phyloP scores from a whole-genome alignment of 2,329 filamentous ascomycete genomes.

The Erysiphe neolycopersici region DNA sequence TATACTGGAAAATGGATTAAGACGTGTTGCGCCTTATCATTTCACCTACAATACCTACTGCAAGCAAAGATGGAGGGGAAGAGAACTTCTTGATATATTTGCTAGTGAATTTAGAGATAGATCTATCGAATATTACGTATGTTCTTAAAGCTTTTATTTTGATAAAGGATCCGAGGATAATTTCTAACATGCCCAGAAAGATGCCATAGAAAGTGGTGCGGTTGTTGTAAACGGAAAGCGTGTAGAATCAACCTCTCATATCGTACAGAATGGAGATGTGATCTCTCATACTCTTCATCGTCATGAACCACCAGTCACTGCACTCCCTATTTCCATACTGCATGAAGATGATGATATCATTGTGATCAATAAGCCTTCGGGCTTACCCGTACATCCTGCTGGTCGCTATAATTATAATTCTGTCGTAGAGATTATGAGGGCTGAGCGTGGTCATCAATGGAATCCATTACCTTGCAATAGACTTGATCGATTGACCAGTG shows the following conservation, averaged over 20 bases:
- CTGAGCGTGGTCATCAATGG: slow-evolving; percentile 33
- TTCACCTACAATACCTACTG: slow-evolving; percentile 88
- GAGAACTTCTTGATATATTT: slow-evolving; percentile 66
- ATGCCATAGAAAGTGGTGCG: slow-evolving; percentile 53
- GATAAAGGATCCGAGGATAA: not conserved
- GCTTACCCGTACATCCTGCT: slow-evolving; percentile 82
- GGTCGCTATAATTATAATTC: slow-evolving; percentile 93
- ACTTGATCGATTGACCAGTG: slow-evolving; percentile 80
- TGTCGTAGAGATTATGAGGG: slow-evolving; percentile 74
- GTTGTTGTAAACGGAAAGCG: slow-evolving; percentile 57
- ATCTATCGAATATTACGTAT: slow-evolving; percentile 59
- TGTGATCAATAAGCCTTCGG: slow-evolving; percentile 89
- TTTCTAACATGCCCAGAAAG: slow-evolving; percentile 20
- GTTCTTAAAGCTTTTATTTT: slow-evolving; percentile 8
- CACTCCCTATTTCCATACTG: slow-evolving; percentile 51
- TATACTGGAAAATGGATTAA: slow-evolving; percentile 56
- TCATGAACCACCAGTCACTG: slow-evolving; percentile 81
- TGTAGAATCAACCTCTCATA: slow-evolving; percentile 35
- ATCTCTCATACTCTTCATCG: slow-evolving; percentile 85
- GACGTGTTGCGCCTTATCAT: slow-evolving; percentile 65
- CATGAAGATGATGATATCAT: slow-evolving; percentile 85
- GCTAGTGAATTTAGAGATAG: slow-evolving; percentile 77
- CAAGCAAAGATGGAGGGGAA: slow-evolving; percentile 77
- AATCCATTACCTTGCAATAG: slow-evolving; percentile 54
- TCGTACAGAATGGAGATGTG: slow-evolving; percentile 68